Conservation (phyloP, 768 basidiomycete genomes). For the Amyloporia xantha region DNA sequence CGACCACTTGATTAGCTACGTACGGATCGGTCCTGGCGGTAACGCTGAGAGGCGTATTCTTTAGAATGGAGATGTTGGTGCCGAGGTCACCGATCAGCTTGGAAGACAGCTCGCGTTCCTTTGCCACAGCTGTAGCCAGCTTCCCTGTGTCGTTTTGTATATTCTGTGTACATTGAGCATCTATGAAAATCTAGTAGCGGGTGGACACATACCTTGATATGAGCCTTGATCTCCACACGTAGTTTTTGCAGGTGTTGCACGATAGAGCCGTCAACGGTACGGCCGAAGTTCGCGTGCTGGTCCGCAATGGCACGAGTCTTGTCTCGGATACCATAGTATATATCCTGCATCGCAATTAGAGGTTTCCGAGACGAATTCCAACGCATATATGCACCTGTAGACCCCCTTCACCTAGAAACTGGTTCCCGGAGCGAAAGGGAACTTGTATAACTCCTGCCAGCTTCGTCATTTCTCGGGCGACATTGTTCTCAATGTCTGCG, state of each 20-base stretch:
- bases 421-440: conserved; percentile 91
- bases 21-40: conserved; percentile 78
- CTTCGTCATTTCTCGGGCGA: conserved; percentile 87
- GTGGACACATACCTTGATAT: conserved; percentile 66
- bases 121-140: conserved; percentile 84
- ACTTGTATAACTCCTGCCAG: conserved; percentile 96
- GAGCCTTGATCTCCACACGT: conserved; percentile 92
- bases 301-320: conserved; percentile 91
- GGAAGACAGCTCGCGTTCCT: conserved; percentile 85
- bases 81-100: conserved; percentile 83
- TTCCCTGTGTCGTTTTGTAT: conserved; percentile 95
- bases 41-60: conserved; percentile 90
- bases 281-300: conserved; percentile 92
- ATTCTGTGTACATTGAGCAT: conserved; percentile 57
- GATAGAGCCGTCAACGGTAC: conserved; percentile 94
- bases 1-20: conserved; percentile 67
- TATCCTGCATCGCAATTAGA: conserved; percentile 46
- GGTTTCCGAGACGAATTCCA: background rate
- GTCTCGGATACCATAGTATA: conserved; percentile 89
- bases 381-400: conserved; percentile 52
- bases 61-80: conserved; percentile 81
- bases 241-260: conserved; percentile 97
- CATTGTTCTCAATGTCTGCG: conserved; percentile 91
- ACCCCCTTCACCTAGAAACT: conserved; percentile 97
- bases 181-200: too few species aligned